phyloP scores from a whole-genome alignment of 352 stramenopile species.

The Globisporangium paddicum region DNA sequence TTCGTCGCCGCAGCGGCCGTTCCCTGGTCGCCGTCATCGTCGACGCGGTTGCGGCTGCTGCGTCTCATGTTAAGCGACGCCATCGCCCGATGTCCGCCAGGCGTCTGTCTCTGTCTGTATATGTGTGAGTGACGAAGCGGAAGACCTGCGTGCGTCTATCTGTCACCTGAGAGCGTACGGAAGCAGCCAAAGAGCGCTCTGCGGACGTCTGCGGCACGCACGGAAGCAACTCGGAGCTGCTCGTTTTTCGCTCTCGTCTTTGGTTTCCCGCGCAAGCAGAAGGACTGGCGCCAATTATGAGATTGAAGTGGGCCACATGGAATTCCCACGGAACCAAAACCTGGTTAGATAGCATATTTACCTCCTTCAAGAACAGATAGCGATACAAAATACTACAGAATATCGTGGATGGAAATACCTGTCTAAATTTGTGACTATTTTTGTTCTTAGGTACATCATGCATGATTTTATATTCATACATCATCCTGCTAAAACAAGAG shows the following conservation, averaged over 20 bases:
- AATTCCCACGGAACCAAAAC: background rate
- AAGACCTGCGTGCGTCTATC: background rate
- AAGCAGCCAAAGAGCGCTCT: background rate
- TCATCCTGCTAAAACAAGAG: no score
- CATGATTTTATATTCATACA: no score
- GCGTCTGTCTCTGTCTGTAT: background rate
- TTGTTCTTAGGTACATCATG: background rate
- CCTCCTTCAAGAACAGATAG: background rate
- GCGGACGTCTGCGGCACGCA: background rate
- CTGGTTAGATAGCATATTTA: background rate
- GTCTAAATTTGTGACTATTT: background rate
- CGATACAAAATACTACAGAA: background rate
- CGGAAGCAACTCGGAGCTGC: background rate
- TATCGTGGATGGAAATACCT: background rate
- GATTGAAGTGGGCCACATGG: conserved; percentile 9
- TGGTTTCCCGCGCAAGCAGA: background rate
- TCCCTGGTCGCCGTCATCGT: background rate
- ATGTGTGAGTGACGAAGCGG: background rate
- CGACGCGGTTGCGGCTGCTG: background rate
- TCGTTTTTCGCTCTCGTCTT: background rate
- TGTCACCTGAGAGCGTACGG: no score
- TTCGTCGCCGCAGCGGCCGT: background rate
- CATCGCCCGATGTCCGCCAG: no score
- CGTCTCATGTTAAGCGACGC: conserved; percentile 2
- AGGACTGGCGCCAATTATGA: conserved; percentile 8